Conservation (phyloP, 768 basidiomycete genomes). For the Collybia sordida region DNA sequence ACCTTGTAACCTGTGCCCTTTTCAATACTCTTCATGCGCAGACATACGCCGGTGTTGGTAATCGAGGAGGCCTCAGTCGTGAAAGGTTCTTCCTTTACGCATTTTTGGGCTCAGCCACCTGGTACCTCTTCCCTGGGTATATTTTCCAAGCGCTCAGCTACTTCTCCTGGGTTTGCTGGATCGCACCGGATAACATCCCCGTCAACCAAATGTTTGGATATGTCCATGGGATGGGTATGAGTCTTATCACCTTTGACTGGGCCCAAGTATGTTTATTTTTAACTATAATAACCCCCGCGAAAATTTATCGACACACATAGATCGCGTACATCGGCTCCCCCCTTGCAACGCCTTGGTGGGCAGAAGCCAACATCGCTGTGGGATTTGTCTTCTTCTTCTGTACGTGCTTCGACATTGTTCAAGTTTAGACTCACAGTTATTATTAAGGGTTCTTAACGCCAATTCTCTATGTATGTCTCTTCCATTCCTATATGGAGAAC, state of each 20-base stretch:
- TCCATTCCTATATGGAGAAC: constrained; percentile 3
- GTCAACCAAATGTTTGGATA: constrained; percentile 81
- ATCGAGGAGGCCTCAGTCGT: constrained; percentile 65
- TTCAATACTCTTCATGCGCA: constrained; percentile 85
- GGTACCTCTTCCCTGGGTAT: constrained; percentile 76
- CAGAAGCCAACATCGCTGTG: constrained; percentile 63
- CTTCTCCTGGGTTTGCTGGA: constrained; percentile 64
- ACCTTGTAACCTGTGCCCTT: constrained; percentile 69
- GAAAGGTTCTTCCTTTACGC: constrained; percentile 76
- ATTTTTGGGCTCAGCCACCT: constrained; percentile 54
- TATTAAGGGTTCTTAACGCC: constrained; percentile 55
- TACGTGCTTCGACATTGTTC: constrained; percentile 14
- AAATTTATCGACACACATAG: constrained; percentile 15
- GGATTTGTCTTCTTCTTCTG: constrained; percentile 74
- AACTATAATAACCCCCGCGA: constrained; percentile 25
- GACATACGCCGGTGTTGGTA: constrained; percentile 64
- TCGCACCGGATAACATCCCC: constrained; percentile 62
- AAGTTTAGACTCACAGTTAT: background rate
- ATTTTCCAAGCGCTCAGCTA: constrained; percentile 65
- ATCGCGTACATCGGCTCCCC: constrained; percentile 71
- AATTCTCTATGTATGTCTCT: constrained; percentile 47
- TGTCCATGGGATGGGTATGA: constrained; percentile 63
- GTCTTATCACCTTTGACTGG: constrained; percentile 82
- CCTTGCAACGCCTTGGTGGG: constrained; percentile 83
- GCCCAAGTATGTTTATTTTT: constrained; percentile 44